phyloP scores from a whole-genome alignment of 2,329 filamentous ascomycete species.

The Aureobasidium melanogenum region DNA sequence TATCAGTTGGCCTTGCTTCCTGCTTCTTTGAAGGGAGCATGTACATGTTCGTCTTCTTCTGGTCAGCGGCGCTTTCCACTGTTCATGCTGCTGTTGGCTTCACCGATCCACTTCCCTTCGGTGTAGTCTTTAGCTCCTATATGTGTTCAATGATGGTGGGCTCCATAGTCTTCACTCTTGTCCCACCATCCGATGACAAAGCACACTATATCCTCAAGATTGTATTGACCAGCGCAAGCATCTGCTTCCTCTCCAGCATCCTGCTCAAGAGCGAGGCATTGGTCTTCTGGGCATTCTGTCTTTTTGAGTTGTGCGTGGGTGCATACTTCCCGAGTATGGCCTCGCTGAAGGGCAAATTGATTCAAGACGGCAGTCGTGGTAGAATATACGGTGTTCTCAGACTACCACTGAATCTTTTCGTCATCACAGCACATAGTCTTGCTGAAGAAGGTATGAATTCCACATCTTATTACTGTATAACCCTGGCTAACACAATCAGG shows the following conservation, averaged over 20 bases:
- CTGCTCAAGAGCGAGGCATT: conserved; percentile 35
- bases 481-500: not conserved
- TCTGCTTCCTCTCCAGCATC: conserved; percentile 24
- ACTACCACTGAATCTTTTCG: conserved; percentile 51
- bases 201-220: conserved; percentile 28
- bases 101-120: conserved; percentile 29
- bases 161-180: conserved; percentile 44
- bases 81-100: conserved; percentile 15
- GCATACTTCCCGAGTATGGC: conserved; percentile 50
- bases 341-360: conserved; percentile 44
- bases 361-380: conserved; percentile 47
- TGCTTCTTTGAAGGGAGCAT: conserved; percentile 54
- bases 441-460: conserved; percentile 28
- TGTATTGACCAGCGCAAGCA: conserved; percentile 33
- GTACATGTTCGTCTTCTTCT: conserved; percentile 57
- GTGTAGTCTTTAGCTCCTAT: conserved; percentile 49
- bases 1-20: conserved; percentile 44
- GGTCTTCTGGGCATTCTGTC: conserved; percentile 49
- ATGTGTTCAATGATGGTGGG: conserved; percentile 53
- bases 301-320: conserved; percentile 50
- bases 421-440: conserved; percentile 41
- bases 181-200: conserved; percentile 24
- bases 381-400: conserved; percentile 50
- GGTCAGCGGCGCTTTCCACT: conserved; percentile 43
- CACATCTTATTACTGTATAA: not conserved